Conservation (phyloP, 495 filamentous ascomycete genomes). For the Xylaria telfairii region DNA sequence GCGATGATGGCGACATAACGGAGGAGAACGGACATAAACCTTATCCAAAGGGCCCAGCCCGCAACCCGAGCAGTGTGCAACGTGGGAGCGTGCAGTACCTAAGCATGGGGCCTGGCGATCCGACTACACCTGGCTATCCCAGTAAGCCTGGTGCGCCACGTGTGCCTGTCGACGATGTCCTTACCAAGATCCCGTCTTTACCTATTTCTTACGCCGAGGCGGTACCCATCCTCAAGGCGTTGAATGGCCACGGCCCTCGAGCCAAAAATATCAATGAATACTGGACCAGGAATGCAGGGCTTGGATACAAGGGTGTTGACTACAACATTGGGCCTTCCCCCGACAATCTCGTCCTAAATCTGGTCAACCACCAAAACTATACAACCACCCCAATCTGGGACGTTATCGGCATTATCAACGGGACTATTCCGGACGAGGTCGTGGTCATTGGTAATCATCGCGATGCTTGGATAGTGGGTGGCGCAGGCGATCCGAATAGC, state of each 20-base stretch:
- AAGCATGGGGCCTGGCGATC: conserved; percentile 67
- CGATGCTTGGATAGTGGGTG: conserved; percentile 92
- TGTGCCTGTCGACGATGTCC: conserved; percentile 67
- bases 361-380: conserved; percentile 89
- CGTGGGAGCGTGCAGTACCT: conserved; percentile 89
- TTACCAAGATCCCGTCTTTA: conserved; percentile 87
- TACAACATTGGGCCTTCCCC: conserved; percentile 94
- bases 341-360: conserved; percentile 73
- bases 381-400: conserved; percentile 91
- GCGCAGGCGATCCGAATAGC: conserved; percentile 85
- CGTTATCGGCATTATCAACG: conserved; percentile 92
- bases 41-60: conserved; percentile 87
- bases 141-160: conserved; percentile 90
- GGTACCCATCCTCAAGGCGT: conserved; percentile 80
- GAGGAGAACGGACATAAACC: conserved; percentile 78
- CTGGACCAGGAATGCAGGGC: conserved; percentile 73
- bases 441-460: conserved; percentile 94
- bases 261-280: conserved; percentile 75
- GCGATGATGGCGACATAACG: conserved; percentile 82
- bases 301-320: conserved; percentile 81
- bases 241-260: conserved; percentile 86
- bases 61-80: conserved; percentile 89
- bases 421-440: conserved; percentile 80
- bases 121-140: conserved; percentile 91
- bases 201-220: conserved; percentile 91